Evolutionary conservation across 352 stramenopile genomes (phyloP).

Genomic region (Pythium plurisporium): DNA sequence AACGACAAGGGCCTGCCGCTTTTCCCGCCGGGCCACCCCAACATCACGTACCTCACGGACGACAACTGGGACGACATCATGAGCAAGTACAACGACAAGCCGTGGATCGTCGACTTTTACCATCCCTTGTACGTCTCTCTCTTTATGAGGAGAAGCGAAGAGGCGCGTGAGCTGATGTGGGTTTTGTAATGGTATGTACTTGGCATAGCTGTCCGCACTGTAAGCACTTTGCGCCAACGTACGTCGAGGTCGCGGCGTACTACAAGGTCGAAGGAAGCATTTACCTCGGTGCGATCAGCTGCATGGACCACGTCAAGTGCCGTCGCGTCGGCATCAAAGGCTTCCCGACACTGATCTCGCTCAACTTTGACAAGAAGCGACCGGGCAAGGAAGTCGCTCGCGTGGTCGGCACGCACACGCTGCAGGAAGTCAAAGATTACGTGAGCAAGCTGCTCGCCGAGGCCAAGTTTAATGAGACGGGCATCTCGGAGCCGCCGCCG

Average conservation of each 20-base stretch:
- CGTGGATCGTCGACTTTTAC: constrained; percentile 85
- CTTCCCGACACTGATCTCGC: constrained; percentile 72
- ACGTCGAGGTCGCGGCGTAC: constrained; percentile 57
- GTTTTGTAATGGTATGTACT: neutral
- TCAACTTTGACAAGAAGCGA: constrained; percentile 76
- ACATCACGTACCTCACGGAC: constrained; percentile 85
- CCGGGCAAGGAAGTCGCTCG: constrained; percentile 61
- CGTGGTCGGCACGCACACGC: constrained; percentile 74
- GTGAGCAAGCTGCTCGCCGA: constrained; percentile 56
- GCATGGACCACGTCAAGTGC: constrained; percentile 86
- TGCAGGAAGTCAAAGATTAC: constrained; percentile 74
- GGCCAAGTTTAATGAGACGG: constrained; percentile 65
- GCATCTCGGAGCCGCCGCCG: constrained; percentile 39
- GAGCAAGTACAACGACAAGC: constrained; percentile 58
- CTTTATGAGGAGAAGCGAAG: too few relatives aligned
- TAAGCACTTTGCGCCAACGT: constrained; percentile 71
- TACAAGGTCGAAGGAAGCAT: constrained; percentile 67
- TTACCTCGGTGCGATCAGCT: constrained; percentile 74
- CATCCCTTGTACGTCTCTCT: constrained; percentile 66
- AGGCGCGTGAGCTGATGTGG: too few relatives aligned
- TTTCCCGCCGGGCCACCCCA: constrained; percentile 75
- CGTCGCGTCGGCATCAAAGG: constrained; percentile 71
- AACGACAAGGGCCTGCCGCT: constrained; percentile 76
- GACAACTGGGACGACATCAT: constrained; percentile 76
- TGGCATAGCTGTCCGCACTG: constrained; percentile 73